These are phyloP conservation scores for Metarhizium rileyi DNA, from an alignment of 2,329 filamentous ascomycete genomes.

Conservation along the genomic window DNA sequence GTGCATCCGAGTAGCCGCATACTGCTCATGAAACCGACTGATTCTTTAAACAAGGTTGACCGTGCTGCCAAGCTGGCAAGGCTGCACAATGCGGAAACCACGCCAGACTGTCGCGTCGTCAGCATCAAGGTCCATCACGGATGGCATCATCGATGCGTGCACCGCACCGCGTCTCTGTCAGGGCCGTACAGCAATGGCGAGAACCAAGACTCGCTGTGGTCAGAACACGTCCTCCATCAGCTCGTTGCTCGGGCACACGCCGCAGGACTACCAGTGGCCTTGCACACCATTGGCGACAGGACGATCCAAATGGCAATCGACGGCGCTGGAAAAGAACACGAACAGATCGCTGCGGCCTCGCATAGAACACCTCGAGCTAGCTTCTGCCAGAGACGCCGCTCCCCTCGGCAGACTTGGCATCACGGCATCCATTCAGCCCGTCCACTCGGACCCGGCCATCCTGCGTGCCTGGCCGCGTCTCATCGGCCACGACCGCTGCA, in stretches of 20 bases:
- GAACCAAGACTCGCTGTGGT: constrained; percentile 44
- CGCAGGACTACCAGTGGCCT: constrained; percentile 47
- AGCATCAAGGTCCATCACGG: constrained; percentile 57
- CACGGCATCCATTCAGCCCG: constrained; percentile 48
- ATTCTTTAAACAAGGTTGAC: constrained; percentile 34
- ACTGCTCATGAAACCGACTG: constrained; percentile 45
- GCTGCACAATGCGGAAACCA: constrained; percentile 23
- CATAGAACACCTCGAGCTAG: constrained; percentile 56
- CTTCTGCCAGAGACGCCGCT: constrained; percentile 42
- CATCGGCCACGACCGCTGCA: constrained; percentile 42
- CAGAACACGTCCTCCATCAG: constrained; percentile 36
- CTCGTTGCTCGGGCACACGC: constrained; percentile 44
- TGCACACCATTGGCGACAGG: constrained; percentile 56
- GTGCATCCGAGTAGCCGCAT: constrained; percentile 40
- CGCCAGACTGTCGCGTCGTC: constrained; percentile 37
- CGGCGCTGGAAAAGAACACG: constrained; percentile 34
- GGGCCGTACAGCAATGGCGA: constrained; percentile 46
- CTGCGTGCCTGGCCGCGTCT: constrained; percentile 50
- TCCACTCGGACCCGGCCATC: constrained; percentile 51
- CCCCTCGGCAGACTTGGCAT: constrained; percentile 50
- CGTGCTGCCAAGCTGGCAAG: constrained; percentile 35
- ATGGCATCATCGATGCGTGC: constrained; percentile 56
- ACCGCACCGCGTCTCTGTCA: constrained; percentile 51
- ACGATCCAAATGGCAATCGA: constrained; percentile 50
- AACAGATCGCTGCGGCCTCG: constrained; percentile 43